Conservation (phyloP, 1,284 basidiomycete species). For the Wolfiporia cocos region DNA sequence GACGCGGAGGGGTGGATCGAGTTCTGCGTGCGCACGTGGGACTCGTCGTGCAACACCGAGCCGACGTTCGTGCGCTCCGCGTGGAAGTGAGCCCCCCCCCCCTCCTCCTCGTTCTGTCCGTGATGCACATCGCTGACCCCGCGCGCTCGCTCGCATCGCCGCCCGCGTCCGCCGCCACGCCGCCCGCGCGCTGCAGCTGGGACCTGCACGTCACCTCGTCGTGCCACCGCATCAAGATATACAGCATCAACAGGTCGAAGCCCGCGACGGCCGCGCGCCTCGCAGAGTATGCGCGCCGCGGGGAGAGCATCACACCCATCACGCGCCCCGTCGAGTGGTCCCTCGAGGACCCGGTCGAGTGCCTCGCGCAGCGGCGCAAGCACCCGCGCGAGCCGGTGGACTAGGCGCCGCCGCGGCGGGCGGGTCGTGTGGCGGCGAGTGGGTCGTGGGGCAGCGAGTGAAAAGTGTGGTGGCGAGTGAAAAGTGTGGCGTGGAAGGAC, state of each 20-base stretch:
- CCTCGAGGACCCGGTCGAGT: conserved; percentile 34
- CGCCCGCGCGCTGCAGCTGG: no score
- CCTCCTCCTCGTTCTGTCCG: no score
- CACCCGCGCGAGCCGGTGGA: conserved; percentile 29
- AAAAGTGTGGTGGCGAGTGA: no score
- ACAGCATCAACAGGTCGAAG: conserved; percentile 41
- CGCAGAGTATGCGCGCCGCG: conserved; percentile 32
- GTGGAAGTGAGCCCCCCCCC: conserved; percentile 41
- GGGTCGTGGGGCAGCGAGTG: no score
- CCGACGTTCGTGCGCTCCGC: conserved; percentile 50
- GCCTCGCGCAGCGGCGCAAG: conserved; percentile 27
- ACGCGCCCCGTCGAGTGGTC: conserved; percentile 34
- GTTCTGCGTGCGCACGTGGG: conserved; percentile 54
- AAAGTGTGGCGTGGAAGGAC: no score
- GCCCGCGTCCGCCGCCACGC: no score
- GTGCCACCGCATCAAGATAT: conserved; percentile 47
- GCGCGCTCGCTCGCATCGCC: no score
- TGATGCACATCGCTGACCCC: no score
- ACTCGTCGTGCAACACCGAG: conserved; percentile 52
- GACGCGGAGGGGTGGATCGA: conserved; percentile 55
- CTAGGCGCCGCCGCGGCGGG: not conserved
- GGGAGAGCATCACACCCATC: conserved; percentile 35
- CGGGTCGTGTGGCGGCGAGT: no score
- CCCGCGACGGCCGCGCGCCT: conserved; percentile 38
- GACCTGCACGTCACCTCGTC: conserved; percentile 52